phyloP scores from a whole-genome alignment of 108 stramenopile genomes.

The Discostella stelligeroides region DNA sequence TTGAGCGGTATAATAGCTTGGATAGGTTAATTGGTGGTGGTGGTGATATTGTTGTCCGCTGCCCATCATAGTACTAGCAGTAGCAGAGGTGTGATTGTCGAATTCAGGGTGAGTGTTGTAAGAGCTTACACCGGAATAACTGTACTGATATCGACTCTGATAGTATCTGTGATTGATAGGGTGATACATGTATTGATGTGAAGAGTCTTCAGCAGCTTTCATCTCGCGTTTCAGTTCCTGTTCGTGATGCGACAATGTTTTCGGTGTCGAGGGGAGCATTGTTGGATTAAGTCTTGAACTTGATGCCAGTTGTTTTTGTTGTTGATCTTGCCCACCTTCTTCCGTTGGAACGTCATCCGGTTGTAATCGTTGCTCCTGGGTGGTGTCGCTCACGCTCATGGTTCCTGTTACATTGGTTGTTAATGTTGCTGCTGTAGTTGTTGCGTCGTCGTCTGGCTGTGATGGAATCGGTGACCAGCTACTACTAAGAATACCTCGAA shows the following conservation, averaged over 20 bases:
- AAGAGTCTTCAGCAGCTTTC: neutral
- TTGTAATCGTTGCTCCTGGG: no score
- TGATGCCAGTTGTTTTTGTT: no score
- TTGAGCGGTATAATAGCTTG: constrained; percentile 2
- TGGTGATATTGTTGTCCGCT: neutral
- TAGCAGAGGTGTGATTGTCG: neutral
- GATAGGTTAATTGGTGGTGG: constrained; percentile 4
- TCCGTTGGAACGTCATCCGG: no score
- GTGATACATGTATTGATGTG: neutral
- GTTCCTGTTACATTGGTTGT: no score
- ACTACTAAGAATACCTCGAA: neutral
- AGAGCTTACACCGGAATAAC: neutral
- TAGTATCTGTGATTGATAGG: neutral
- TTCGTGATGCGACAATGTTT: no score
- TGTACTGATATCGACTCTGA: constrained; percentile 3
- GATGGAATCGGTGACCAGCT: no score
- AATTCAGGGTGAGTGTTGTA: neutral
- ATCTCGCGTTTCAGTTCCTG: neutral
- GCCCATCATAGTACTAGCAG: neutral
- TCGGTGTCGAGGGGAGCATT: no score
- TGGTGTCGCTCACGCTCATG: no score
- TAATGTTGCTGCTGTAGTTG: no score
- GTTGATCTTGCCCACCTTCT: no score
- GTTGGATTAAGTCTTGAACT: no score
- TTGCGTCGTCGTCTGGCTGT: no score